phyloP scores from a whole-genome alignment of 2,329 filamentous ascomycete species.

The Aureobasidium sp. region DNA sequence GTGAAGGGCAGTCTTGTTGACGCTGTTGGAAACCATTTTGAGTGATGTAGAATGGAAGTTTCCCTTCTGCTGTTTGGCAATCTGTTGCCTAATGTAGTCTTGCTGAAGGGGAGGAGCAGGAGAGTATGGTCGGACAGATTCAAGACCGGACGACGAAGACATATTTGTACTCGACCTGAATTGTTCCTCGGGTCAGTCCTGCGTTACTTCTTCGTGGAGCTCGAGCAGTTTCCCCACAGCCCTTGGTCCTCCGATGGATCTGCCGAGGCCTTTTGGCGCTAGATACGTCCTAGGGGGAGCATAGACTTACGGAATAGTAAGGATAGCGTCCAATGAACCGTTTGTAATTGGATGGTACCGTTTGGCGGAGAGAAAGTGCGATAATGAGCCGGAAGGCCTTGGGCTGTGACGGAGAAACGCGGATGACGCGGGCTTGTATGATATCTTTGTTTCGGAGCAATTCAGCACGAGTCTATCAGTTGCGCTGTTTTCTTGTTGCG shows the following conservation, averaged over 20 bases:
- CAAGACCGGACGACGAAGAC: not conserved
- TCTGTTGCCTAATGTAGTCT: conserved; percentile 52
- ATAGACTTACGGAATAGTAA: not conserved
- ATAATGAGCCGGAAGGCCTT: conserved; percentile 7
- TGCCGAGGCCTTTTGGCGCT: conserved; percentile 5
- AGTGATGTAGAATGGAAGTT: conserved; percentile 55
- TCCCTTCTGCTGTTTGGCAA: conserved; percentile 50
- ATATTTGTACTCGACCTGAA: conserved; percentile 16
- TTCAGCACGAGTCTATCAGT: conserved; percentile 4
- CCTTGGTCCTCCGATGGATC: conserved; percentile 10
- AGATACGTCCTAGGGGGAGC: conserved; percentile 1
- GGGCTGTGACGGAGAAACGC: not conserved
- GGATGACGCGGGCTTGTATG: conserved; percentile 1
- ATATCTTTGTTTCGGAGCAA: conserved; percentile 3
- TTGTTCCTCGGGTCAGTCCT: not conserved
- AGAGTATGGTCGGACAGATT: conserved; percentile 18
- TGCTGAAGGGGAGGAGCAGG: conserved; percentile 35
- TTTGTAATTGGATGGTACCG: conserved; percentile 14
- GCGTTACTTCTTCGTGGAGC: conserved; percentile 6
- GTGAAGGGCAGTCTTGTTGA: conserved; percentile 92
- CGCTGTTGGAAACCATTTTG: conserved; percentile 44
- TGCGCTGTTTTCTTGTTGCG: not conserved
- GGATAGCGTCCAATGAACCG: conserved; percentile 6
- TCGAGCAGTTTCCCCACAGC: conserved; percentile 10
- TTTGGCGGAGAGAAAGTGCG: conserved; percentile 5